Percentiles rank a stretch among this genome's conserved stretches.
Conservation (phyloP, 1,284 basidiomycete species). For the Ustilago curta region DNA sequence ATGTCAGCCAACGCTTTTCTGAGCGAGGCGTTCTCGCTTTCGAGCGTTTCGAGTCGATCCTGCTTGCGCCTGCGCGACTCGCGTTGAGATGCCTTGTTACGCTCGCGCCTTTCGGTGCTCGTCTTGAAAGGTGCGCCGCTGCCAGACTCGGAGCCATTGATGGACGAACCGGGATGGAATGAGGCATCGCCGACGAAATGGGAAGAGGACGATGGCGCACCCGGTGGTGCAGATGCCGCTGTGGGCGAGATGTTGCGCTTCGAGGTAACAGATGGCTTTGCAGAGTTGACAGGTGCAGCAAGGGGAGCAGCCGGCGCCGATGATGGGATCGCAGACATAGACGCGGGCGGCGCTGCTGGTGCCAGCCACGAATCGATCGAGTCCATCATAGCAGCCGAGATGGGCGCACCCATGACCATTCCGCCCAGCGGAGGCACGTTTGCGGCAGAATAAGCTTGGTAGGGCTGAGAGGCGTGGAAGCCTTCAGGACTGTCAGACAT, state of each 20-base stretch:
- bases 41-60: conserved; percentile 46
- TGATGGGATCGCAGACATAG: conserved; percentile 1
- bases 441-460: conserved; percentile 9
- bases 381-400: conserved; percentile 24
- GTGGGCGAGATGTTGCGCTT: conserved; percentile 20
- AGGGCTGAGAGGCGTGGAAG: not conserved
- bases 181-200: not conserved
- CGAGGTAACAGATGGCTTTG: not conserved
- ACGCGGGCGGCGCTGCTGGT: conserved; percentile 14
- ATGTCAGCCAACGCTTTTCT: conserved; percentile 47
- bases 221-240: conserved; percentile 5
- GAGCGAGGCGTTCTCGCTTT: conserved; percentile 46
- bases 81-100: conserved; percentile 52
- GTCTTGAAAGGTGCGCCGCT: conserved; percentile 40
- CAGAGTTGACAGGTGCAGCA: not conserved
- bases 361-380: conserved; percentile 45
- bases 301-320: not conserved
- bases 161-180: conserved; percentile 31
- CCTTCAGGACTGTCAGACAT: conserved; percentile 27
- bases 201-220: conserved; percentile 9
- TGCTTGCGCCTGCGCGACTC: conserved; percentile 55
- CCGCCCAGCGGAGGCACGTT: conserved; percentile 18
- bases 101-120: conserved; percentile 45
- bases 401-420: conserved; percentile 25
- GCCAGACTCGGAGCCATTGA: conserved; percentile 4